Evolutionary conservation across 352 stramenopile genomes (phyloP).

Genomic region (Phytophthora niederhauseri): DNA sequence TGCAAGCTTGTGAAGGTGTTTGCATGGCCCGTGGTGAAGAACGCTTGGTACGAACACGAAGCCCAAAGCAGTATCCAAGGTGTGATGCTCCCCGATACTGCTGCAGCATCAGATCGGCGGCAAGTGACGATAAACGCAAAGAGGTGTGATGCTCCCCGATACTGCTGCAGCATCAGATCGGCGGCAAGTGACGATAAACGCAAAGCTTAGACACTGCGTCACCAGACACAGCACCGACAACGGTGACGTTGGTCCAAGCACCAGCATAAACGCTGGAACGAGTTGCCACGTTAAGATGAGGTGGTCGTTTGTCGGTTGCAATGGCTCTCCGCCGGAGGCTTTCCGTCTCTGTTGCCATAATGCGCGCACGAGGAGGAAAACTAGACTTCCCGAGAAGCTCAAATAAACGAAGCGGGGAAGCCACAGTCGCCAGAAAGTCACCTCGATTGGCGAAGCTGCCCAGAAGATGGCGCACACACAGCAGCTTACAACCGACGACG

Average conservation of each 20-base stretch:
- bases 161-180: conserved; percentile 7
- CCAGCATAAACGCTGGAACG: conserved; percentile 56
- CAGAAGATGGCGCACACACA: conserved; percentile 55
- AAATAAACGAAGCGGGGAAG: conserved; percentile 65
- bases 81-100: conserved; percentile 14
- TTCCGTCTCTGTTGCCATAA: conserved; percentile 12
- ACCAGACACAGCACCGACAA: conserved; percentile 53
- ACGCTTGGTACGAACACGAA: conserved; percentile 66
- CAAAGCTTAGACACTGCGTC: conserved; percentile 55
- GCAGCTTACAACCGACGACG: conserved; percentile 32
- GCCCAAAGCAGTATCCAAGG: conserved; percentile 69
- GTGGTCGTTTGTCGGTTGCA: conserved; percentile 14
- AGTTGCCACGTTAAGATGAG: conserved; percentile 53
- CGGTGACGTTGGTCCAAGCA: conserved; percentile 71
- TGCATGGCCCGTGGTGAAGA: conserved; percentile 90
- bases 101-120: conserved; percentile 6
- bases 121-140: conserved; percentile 46
- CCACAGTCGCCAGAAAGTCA: conserved; percentile 53
- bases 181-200: conserved; percentile 32
- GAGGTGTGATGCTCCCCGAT: conserved; percentile 27
- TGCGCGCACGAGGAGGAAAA: conserved; percentile 17
- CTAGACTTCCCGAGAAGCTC: conserved; percentile 31
- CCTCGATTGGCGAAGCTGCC: conserved; percentile 43
- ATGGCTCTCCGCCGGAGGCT: not conserved
- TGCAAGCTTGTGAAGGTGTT: conserved; percentile 92